These are phyloP conservation scores for Penicillium sp. DNA, from an alignment of 2,329 filamentous ascomycete genomes.

Conservation along the genomic window DNA sequence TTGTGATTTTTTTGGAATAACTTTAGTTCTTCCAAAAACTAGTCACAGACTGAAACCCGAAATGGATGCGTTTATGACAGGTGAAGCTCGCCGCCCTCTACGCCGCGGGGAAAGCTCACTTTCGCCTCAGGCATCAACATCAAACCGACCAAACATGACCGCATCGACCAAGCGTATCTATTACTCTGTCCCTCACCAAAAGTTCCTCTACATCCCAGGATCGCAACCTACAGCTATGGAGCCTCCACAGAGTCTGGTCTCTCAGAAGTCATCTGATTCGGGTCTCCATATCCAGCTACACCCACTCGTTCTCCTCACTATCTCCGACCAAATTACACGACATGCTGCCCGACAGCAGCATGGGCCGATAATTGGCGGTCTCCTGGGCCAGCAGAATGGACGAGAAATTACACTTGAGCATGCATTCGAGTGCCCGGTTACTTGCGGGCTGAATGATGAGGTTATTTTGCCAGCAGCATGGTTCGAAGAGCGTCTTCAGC, in stretches of 20 bases:
- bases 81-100: not conserved
- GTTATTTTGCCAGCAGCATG: constrained; percentile 65
- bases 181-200: constrained; percentile 6
- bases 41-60: not conserved
- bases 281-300: constrained; percentile 80
- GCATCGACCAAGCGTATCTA: constrained; percentile 14
- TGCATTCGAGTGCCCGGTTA: constrained; percentile 77
- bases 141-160: constrained; percentile 34
- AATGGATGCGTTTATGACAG: not conserved
- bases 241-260: constrained; percentile 59
- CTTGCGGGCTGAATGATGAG: constrained; percentile 52
- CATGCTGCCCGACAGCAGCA: constrained; percentile 74
- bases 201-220: not conserved
- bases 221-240: constrained; percentile 47
- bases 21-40: not conserved
- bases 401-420: constrained; percentile 88
- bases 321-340: constrained; percentile 93
- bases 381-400: constrained; percentile 90
- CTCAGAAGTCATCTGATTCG: constrained; percentile 67
- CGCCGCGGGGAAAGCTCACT: constrained; percentile 26
- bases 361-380: constrained; percentile 76
- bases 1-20: constrained; percentile 12
- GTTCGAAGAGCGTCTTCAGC: constrained; percentile 76
- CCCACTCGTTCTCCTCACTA: constrained; percentile 89
- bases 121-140: constrained; percentile 9